A percentile compares a stretch with the other conserved stretches of the same genome.
These are phyloP conservation scores for Talaromyces sp. DNA, from an alignment of 2,329 filamentous ascomycete species.

Conservation along the genomic window DNA sequence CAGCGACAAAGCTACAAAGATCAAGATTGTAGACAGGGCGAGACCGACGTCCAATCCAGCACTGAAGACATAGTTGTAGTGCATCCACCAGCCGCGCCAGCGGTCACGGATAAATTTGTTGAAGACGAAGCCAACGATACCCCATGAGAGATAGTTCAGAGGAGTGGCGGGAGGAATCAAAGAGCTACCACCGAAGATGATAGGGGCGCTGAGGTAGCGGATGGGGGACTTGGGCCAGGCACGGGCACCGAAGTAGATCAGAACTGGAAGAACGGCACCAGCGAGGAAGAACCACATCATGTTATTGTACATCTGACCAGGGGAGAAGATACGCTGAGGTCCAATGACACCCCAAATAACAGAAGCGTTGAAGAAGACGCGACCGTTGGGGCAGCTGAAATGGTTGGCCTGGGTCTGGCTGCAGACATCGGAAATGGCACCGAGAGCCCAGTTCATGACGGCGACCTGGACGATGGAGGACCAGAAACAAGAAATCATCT, in stretches of 20 bases:
- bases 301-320: slow-evolving; percentile 58
- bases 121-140: slow-evolving; percentile 63
- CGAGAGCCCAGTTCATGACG: slow-evolving; percentile 45
- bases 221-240: slow-evolving; percentile 59
- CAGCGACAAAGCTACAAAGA: slow-evolving; percentile 66
- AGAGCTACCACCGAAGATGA: slow-evolving; percentile 64
- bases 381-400: slow-evolving; percentile 56
- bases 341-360: slow-evolving; percentile 73
- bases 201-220: slow-evolving; percentile 64
- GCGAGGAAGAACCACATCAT: slow-evolving; percentile 71
- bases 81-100: slow-evolving; percentile 70
- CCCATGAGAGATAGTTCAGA: slow-evolving; percentile 70
- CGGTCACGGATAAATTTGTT: slow-evolving; percentile 64
- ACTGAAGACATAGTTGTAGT: slow-evolving; percentile 73
- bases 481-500: slow-evolving; percentile 52
- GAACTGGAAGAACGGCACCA: slow-evolving; percentile 59
- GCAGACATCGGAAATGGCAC: slow-evolving; percentile 63
- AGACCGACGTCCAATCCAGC: slow-evolving; percentile 68
- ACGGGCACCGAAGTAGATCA: slow-evolving; percentile 61
- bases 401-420: slow-evolving; percentile 56
- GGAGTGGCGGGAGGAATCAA: slow-evolving; percentile 66
- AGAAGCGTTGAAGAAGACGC: slow-evolving; percentile 65
- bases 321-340: slow-evolving; percentile 65
- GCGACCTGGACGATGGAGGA: slow-evolving; percentile 49
- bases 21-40: slow-evolving; percentile 62